A percentile compares a stretch with the other conserved stretches of the same genome.
phyloP scores from a whole-genome alignment of 2,329 filamentous ascomycete genomes.

The Coleophoma eucalyptorum region DNA sequence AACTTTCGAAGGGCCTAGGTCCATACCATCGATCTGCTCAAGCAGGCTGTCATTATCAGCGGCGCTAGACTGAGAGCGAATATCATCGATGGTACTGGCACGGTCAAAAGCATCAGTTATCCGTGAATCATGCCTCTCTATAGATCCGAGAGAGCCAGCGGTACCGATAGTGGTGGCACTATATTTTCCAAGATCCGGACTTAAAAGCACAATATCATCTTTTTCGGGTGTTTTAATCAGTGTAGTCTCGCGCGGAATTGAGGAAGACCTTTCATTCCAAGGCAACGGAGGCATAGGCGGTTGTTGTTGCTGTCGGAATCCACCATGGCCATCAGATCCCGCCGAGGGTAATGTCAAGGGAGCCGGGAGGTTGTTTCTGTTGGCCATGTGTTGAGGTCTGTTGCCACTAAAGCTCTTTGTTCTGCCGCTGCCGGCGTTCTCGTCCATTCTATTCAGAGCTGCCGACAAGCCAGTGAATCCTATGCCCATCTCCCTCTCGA shows the following conservation, averaged over 20 bases:
- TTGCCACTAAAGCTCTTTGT: background rate
- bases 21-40: slow-evolving; percentile 31
- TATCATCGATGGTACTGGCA: slow-evolving; percentile 19
- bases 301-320: slow-evolving; percentile 8
- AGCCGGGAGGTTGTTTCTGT: background rate
- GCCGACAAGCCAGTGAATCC: slow-evolving; percentile 65
- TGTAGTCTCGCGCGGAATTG: slow-evolving; percentile 8
- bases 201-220: background rate
- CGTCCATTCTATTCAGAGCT: slow-evolving; percentile 50
- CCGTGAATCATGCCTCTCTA: slow-evolving; percentile 1
- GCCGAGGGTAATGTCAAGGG: background rate
- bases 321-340: slow-evolving; percentile 1
- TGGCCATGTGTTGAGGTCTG: background rate
- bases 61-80: slow-evolving; percentile 20
- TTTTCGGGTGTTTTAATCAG: background rate
- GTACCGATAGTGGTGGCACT: background rate
- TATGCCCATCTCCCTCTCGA: slow-evolving; percentile 58
- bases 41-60: slow-evolving; percentile 31
- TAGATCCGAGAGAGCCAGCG: slow-evolving; percentile 1
- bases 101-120: slow-evolving; percentile 13
- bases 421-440: slow-evolving; percentile 6
- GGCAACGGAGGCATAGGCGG: slow-evolving; percentile 2
- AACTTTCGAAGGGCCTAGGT: slow-evolving; percentile 38
- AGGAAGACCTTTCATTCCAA: slow-evolving; percentile 12
- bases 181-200: slow-evolving; percentile 5